Evolutionary conservation across 164 flowering plant genomes (phyloP).

Genomic region (Tetracentron sinense): DNA sequence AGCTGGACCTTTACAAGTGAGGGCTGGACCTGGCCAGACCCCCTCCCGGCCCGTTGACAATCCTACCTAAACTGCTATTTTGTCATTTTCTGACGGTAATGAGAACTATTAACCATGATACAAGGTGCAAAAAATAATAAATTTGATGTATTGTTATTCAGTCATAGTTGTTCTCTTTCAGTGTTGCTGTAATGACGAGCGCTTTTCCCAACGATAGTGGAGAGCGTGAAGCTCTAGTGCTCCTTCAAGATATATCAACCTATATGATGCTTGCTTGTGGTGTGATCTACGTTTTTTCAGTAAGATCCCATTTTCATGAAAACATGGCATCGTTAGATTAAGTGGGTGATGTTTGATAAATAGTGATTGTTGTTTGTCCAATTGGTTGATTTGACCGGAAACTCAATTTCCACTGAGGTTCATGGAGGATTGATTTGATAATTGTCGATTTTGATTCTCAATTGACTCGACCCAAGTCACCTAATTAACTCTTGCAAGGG

Average conservation of each 20-base stretch:
- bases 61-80: no score
- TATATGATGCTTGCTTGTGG: constrained; percentile 92
- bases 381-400: no score
- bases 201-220: constrained; percentile 64
- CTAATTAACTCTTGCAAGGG: no score
- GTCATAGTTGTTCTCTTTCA: constrained; percentile 20
- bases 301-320: constrained; percentile 25
- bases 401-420: no score
- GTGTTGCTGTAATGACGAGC: constrained; percentile 98
- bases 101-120: no score
- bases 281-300: constrained; percentile 53
- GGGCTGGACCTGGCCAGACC: no score
- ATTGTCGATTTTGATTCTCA: no score
- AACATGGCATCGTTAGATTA: neutral
- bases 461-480: no score
- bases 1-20: no score
- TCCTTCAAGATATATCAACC: constrained; percentile 80
- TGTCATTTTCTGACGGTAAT: no score
- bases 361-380: neutral
- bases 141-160: neutral
- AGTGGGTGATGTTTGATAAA: neutral
- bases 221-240: constrained; percentile 36
- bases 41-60: no score
- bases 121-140: neutral
- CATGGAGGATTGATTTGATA: no score